phyloP scores from a whole-genome alignment of 2,329 filamentous ascomycete genomes.

The Xylaria sp. region DNA sequence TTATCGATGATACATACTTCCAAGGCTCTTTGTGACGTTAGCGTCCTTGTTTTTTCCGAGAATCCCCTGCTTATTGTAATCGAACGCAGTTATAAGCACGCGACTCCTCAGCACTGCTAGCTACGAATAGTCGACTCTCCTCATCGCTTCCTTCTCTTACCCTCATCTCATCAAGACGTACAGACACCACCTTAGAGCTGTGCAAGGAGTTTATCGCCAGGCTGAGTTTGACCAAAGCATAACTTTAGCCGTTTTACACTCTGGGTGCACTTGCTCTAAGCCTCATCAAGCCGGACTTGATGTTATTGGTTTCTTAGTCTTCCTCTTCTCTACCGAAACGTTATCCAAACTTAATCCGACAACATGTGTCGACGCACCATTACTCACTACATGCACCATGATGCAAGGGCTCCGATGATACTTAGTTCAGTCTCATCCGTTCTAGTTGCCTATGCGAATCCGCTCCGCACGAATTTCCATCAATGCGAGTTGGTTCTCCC shows the following conservation, averaged over 20 bases:
- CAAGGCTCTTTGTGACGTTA: background rate
- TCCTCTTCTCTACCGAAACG: background rate
- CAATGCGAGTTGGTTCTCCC: constrained; percentile 40
- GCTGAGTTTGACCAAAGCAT: background rate
- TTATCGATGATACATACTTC: constrained; percentile 2
- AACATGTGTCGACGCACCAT: constrained; percentile 44
- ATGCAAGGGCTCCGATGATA: constrained; percentile 44
- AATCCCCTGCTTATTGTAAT: background rate
- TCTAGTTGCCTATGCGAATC: constrained; percentile 38
- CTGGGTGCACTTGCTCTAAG: constrained; percentile 16
- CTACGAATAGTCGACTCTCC: background rate
- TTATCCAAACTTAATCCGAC: background rate
- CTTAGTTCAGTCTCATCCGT: constrained; percentile 4
- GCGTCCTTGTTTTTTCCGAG: constrained; percentile 5
- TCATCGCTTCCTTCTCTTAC: background rate
- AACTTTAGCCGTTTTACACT: background rate
- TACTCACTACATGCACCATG: constrained; percentile 47
- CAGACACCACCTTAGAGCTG: background rate
- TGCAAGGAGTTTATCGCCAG: background rate
- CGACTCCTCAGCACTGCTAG: background rate
- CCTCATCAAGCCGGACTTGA: constrained; percentile 16
- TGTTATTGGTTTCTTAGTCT: background rate
- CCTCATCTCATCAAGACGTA: background rate
- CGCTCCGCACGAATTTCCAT: constrained; percentile 40
- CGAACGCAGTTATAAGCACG: constrained; percentile 11